Percentiles rank a stretch among this genome's conserved stretches.
These are phyloP conservation scores for Kodamaea laetipori DNA, from an alignment of 805 yeast genomes.

Conservation along the genomic window DNA sequence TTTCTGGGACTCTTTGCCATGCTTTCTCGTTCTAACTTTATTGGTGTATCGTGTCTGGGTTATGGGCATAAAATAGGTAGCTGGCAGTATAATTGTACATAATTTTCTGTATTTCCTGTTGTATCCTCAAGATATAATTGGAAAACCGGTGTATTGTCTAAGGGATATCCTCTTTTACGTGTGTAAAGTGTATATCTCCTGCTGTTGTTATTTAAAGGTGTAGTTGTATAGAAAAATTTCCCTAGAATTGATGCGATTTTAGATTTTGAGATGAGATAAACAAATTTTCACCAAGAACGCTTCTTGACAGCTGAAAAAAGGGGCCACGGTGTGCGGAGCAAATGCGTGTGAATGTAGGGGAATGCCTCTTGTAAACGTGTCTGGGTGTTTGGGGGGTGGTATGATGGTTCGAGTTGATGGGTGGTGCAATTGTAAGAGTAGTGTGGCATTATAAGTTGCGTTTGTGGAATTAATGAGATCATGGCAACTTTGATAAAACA, in stretches of 20 bases:
- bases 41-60: slow-evolving; percentile 9
- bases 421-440: no score
- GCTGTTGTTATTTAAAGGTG: background rate
- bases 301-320: slow-evolving; percentile 5
- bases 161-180: slow-evolving; percentile 1
- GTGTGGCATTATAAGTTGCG: no score
- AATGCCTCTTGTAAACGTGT: no score
- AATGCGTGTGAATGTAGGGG: background rate
- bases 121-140: background rate
- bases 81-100: background rate
- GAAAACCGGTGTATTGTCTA: background rate
- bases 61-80: slow-evolving; percentile 9
- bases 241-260: background rate
- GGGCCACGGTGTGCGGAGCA: slow-evolving; percentile 3
- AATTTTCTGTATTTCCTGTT: slow-evolving; percentile 3
- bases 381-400: no score
- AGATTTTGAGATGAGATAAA: slow-evolving; percentile 12
- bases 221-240: background rate
- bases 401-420: no score
- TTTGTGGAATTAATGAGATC: no score
- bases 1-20: slow-evolving; percentile 41
- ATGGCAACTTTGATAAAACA: no score
- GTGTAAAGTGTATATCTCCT: slow-evolving; percentile 1
- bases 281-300: slow-evolving; percentile 6
- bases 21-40: background rate